Evolutionary conservation across 163 green algal genomes (phyloP).

Genomic region (Scenedesmus sp.): DNA sequence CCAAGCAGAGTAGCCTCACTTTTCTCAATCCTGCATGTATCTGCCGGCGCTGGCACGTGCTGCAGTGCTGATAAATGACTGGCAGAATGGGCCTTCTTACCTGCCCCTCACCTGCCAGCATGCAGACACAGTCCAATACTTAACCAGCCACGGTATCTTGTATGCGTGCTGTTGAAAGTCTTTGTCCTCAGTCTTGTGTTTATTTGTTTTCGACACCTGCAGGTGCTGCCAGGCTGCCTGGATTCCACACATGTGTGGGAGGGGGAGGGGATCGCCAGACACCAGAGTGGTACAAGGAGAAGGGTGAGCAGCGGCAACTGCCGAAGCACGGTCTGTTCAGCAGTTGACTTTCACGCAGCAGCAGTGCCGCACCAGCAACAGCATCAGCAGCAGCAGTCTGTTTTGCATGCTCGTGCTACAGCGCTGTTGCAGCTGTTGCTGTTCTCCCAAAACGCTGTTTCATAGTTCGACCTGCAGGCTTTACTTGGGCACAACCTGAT

Average conservation of each 20-base stretch:
- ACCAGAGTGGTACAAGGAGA: conserved; percentile 86
- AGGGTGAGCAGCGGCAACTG: conserved; percentile 64
- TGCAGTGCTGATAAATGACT: too few species aligned
- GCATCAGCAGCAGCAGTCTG: background rate
- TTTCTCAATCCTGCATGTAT: background rate
- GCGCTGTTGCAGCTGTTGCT: background rate
- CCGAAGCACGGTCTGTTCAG: too few species aligned
- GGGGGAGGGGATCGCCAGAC: conserved; percentile 86
- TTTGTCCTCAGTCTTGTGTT: background rate
- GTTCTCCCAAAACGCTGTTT: background rate
- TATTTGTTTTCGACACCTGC: background rate
- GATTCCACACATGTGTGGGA: conserved; percentile 94
- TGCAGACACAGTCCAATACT: too few species aligned
- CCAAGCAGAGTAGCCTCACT: too few species aligned
- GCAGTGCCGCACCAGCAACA: background rate
- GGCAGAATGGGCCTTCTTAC: too few species aligned
- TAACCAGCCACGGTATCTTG: too few species aligned
- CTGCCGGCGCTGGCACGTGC: too few species aligned
- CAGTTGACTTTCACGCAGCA: too few species aligned
- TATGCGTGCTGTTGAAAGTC: background rate
- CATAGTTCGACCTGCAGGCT: background rate
- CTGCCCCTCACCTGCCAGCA: too few species aligned
- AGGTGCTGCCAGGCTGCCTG: conserved; percentile 80
- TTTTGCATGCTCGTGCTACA: background rate
- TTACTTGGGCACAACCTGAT: too few species aligned